A percentile compares a stretch with the other conserved stretches of the same genome.
Evolutionary conservation across 176 grass and related monocot genomes (phyloP).

Genomic region (Bothriochloa decipiens): DNA sequence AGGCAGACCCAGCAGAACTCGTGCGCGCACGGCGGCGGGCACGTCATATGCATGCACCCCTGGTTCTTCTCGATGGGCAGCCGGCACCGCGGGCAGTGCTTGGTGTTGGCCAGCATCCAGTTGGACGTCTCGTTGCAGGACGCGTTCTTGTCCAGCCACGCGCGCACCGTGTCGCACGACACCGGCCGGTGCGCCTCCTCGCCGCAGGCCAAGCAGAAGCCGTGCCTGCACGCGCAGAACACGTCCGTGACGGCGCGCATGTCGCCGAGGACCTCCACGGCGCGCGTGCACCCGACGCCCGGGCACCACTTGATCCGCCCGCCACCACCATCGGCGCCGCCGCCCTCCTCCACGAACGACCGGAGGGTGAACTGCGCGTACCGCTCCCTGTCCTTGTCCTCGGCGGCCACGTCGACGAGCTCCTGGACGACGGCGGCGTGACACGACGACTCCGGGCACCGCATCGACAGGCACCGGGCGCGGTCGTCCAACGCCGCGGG

Average conservation of each 20-base stretch:
- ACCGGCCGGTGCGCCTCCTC: constrained; percentile 53
- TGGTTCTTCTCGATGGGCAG: constrained; percentile 44
- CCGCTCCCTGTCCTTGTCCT: not conserved
- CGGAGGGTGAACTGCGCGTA: constrained; percentile 21
- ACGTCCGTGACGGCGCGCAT: not conserved
- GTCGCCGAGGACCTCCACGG: not conserved
- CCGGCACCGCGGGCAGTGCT: constrained; percentile 34
- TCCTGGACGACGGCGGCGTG: not conserved
- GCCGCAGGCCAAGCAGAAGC: constrained; percentile 44
- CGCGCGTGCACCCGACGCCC: constrained; percentile 20
- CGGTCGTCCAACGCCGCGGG: not conserved
- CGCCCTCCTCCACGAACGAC: not conserved
- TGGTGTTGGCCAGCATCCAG: constrained; percentile 38
- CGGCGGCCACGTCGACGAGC: constrained; percentile 12
- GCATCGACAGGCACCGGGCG: constrained; percentile 32
- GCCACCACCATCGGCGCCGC: not conserved
- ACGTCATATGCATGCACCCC: constrained; percentile 46
- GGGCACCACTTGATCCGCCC: constrained; percentile 38
- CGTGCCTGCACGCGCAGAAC: constrained; percentile 13
- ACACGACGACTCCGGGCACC: constrained; percentile 41
- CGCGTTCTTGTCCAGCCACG: constrained; percentile 40
- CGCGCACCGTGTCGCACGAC: constrained; percentile 32
- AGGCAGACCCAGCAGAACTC: constrained; percentile 53
- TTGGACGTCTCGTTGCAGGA: constrained; percentile 27
- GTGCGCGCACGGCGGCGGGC: constrained; percentile 16